phyloP scores from a whole-genome alignment of 2,329 filamentous ascomycete genomes.

The Diaporthe amygdali region DNA sequence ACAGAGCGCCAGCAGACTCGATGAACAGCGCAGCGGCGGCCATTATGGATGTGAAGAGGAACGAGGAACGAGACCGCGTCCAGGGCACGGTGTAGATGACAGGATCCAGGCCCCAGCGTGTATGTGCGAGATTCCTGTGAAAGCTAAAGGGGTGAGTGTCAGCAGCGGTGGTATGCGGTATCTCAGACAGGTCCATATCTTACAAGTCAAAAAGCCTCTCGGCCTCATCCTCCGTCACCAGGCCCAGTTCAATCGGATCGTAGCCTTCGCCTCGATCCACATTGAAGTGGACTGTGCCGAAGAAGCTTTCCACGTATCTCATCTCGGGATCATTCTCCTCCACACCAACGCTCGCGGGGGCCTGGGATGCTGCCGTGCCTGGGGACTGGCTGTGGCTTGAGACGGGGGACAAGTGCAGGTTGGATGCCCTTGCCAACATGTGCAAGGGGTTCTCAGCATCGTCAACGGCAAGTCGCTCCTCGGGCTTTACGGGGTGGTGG shows the following conservation, averaged over 20 bases:
- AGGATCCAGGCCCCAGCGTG: constrained; percentile 75
- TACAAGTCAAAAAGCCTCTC: constrained; percentile 69
- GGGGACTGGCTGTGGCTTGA: constrained; percentile 29
- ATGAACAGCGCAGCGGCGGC: constrained; percentile 72
- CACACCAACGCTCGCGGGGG: constrained; percentile 26
- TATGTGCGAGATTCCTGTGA: constrained; percentile 73
- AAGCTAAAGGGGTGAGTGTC: constrained; percentile 53
- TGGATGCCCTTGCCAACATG: constrained; percentile 74
- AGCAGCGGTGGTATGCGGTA: not conserved
- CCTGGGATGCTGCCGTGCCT: constrained; percentile 22
- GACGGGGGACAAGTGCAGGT: constrained; percentile 61
- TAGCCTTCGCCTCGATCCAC: constrained; percentile 68
- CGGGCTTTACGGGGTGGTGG: constrained; percentile 34
- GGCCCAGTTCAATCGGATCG: constrained; percentile 72
- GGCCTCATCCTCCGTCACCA: constrained; percentile 70
- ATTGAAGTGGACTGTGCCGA: constrained; percentile 66
- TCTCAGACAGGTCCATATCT: constrained; percentile 31
- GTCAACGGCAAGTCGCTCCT: constrained; percentile 66
- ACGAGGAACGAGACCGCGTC: constrained; percentile 70
- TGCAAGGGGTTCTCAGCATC: constrained; percentile 79
- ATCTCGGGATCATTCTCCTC: constrained; percentile 43
- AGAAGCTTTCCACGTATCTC: constrained; percentile 66
- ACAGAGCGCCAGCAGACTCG: constrained; percentile 66
- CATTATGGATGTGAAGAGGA: constrained; percentile 74
- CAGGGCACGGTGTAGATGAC: constrained; percentile 69